These are phyloP conservation scores for Cokeromyces recurvatus DNA, from an alignment of 371 early-diverging fungal species.

Conservation along the genomic window DNA sequence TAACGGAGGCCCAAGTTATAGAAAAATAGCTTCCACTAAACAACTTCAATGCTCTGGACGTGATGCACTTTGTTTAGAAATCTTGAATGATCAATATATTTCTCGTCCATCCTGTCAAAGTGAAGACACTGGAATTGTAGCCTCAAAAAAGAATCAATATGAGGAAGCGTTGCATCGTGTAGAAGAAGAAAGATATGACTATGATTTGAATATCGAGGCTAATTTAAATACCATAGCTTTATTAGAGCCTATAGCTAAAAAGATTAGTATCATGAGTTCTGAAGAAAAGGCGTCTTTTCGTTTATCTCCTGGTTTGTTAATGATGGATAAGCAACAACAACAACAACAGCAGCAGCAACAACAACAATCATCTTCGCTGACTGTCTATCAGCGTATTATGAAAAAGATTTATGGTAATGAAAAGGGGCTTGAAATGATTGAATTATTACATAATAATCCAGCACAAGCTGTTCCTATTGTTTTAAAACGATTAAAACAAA, in stretches of 20 bases:
- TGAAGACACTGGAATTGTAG: slow-evolving; percentile 92
- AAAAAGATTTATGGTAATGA: slow-evolving; percentile 89
- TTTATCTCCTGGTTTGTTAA: slow-evolving; percentile 70
- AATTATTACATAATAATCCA: slow-evolving; percentile 90
- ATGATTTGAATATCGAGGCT: slow-evolving; percentile 95
- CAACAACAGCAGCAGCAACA: too few relatives aligned
- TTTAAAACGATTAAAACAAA: slow-evolving; percentile 93
- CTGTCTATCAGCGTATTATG: slow-evolving; percentile 87
- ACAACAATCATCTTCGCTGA: slow-evolving; percentile 79
- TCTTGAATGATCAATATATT: slow-evolving; percentile 94
- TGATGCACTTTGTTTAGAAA: slow-evolving; percentile 89
- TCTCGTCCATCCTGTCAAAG: slow-evolving; percentile 94
- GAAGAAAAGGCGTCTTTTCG: slow-evolving; percentile 77
- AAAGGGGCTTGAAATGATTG: slow-evolving; percentile 87
- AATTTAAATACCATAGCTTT: slow-evolving; percentile 84
- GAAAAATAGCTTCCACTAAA: slow-evolving; percentile 38
- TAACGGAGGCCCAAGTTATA: slow-evolving; percentile 75
- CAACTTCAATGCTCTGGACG: slow-evolving; percentile 76
- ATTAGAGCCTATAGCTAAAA: slow-evolving; percentile 80
- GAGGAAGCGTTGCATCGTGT: slow-evolving; percentile 96
- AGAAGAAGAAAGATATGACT: slow-evolving; percentile 99
- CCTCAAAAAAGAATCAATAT: slow-evolving; percentile 90
- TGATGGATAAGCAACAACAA: too few relatives aligned
- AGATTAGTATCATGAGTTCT: slow-evolving; percentile 72
- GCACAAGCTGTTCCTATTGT: slow-evolving; percentile 94